Base-by-base conservation (phyloP, 495 filamentous ascomycete species). In the Lophiotrema nucula region DNA sequence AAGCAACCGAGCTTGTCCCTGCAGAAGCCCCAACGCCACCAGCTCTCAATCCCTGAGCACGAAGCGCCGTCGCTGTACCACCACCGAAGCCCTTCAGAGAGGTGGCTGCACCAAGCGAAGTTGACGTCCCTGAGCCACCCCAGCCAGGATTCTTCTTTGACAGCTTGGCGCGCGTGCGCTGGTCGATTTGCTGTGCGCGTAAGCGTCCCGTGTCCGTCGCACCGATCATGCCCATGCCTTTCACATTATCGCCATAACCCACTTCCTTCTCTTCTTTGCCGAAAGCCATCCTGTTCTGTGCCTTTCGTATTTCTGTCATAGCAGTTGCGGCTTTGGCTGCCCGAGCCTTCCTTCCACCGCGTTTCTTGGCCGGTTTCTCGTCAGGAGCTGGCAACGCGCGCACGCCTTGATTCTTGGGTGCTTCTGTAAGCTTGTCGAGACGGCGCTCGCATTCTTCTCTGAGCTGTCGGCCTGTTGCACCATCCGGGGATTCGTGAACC, bases 321-420 rank as follows among this genome's bases (percentile, higher is more conserved):
- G 93, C 92, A 4, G 88, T 88, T 8, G 92, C 91, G 75, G 97
- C 95, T 78, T 98, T 98, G 56, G 92, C 93, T 70, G 96, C 96
- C 35, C 93, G 82, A 3, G 92, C 93, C 58, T 92, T 81, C 24
- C 95, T 79, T 44, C 93, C 93, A 70, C 93, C 93, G 62, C 93
- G 88, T 74, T 98, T 98, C 18, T 91, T 78, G 15, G 89, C 84
- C 13, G 89, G 93, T 72, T 97, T 98, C 69, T 98, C 93, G 70
- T 97, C 93, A 0, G 93, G 93, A 2, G 90, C 90, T 10, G 93
- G 93, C 8, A 98, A 81, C 0, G 93, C 93, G 59, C 90, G 87
- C 10, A 84, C 79, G 3, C 90, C 90, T 67, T 92, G 89, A 73
- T 93, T 96, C 1, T 89, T 88, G 2, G 93, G 85, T n/a, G 95